These are phyloP conservation scores for Aspergillus jensenii DNA, from an alignment of 2,329 filamentous ascomycete genomes.

Conservation along the genomic window DNA sequence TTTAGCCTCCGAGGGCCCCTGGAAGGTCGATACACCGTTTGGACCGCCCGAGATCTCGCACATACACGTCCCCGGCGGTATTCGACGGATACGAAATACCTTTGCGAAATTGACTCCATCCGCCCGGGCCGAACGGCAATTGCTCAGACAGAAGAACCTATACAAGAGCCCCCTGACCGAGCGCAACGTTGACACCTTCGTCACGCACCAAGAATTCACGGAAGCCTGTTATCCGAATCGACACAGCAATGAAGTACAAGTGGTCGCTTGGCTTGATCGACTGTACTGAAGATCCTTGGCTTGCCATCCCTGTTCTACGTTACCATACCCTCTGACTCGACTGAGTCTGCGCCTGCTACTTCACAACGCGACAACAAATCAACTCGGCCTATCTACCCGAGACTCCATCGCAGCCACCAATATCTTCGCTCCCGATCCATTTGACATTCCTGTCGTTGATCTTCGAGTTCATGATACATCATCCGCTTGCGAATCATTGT, in stretches of 20 bases:
- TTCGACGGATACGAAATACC: slow-evolving; percentile 36
- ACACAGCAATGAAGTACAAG: slow-evolving; percentile 60
- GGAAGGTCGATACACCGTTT: slow-evolving; percentile 33
- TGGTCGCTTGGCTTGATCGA: slow-evolving; percentile 74
- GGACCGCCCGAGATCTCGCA: slow-evolving; percentile 31
- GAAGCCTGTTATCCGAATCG: slow-evolving; percentile 61
- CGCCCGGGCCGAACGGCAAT: slow-evolving; percentile 34
- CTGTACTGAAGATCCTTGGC: slow-evolving; percentile 56
- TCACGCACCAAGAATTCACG: slow-evolving; percentile 32
- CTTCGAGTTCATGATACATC: background rate
- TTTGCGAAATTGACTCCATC: slow-evolving; percentile 35
- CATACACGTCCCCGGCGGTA: slow-evolving; percentile 28
- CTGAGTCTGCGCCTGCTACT: background rate
- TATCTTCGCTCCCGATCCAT: slow-evolving; percentile 19
- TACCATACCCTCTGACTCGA: background rate
- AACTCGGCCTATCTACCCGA: background rate
- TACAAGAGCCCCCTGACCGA: slow-evolving; percentile 36
- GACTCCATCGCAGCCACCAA: slow-evolving; percentile 13
- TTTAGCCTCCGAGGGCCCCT: slow-evolving; percentile 27
- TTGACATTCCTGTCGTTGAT: slow-evolving; percentile 2
- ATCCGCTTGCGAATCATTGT: slow-evolving; percentile 9
- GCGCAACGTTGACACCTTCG: slow-evolving; percentile 37
- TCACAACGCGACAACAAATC: background rate
- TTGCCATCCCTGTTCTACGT: background rate
- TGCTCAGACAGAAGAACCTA: slow-evolving; percentile 36